Evolutionary conservation across 2,329 filamentous ascomycete species (phyloP).

Genomic region (Metarhizium brunneum): DNA sequence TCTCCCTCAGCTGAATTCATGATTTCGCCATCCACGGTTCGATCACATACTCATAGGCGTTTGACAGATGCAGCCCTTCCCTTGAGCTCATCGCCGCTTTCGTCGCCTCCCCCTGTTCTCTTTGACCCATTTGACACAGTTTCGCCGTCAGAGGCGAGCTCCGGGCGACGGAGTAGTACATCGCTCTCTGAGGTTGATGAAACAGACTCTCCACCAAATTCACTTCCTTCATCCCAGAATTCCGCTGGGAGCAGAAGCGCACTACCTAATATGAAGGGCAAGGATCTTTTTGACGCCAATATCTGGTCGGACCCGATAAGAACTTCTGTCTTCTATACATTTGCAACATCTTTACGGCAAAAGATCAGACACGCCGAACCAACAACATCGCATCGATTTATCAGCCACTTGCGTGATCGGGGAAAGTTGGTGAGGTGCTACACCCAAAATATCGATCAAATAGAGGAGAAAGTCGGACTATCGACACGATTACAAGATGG

Average conservation of each 20-base stretch:
- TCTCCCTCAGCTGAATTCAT: slow-evolving; percentile 24
- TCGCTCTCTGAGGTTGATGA: slow-evolving; percentile 34
- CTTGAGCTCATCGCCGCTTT: slow-evolving; percentile 44
- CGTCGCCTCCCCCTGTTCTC: slow-evolving; percentile 43
- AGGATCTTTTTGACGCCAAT: slow-evolving; percentile 61
- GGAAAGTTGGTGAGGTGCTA: slow-evolving; percentile 64
- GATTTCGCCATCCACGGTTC: slow-evolving; percentile 16
- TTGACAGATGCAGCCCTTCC: slow-evolving; percentile 14
- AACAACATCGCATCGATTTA: slow-evolving; percentile 59
- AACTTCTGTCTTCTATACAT: slow-evolving; percentile 64
- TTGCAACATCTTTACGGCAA: slow-evolving; percentile 57
- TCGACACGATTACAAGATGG: slow-evolving; percentile 53
- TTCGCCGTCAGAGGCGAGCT: slow-evolving; percentile 27
- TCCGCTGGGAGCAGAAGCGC: slow-evolving; percentile 22
- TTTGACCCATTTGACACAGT: slow-evolving; percentile 40
- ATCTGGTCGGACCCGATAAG: slow-evolving; percentile 60
- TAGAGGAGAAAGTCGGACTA: slow-evolving; percentile 62
- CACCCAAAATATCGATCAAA: slow-evolving; percentile 67
- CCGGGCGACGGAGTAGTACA: slow-evolving; percentile 25
- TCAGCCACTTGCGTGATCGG: slow-evolving; percentile 55
- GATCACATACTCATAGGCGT: slow-evolving; percentile 12
- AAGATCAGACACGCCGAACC: slow-evolving; percentile 55
- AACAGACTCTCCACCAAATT: slow-evolving; percentile 29
- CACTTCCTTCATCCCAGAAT: slow-evolving; percentile 28
- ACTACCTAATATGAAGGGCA: slow-evolving; percentile 57